Conservation (phyloP, 208 protist species). For the Histomonas meleagridis region DNA sequence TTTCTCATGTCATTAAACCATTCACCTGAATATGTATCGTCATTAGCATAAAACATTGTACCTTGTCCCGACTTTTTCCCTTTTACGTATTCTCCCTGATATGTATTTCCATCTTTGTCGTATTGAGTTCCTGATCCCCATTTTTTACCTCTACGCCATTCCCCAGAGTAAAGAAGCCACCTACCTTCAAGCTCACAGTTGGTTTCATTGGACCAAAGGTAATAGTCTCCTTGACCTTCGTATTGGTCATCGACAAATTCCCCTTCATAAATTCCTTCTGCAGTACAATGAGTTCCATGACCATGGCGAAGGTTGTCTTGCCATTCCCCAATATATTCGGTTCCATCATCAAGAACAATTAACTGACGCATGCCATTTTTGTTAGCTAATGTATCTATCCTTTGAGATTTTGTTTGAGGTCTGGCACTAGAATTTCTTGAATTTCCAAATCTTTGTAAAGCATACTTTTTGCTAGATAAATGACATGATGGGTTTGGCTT, state of each 20-base stretch:
- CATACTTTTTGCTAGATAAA: not conserved
- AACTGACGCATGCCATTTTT: not conserved
- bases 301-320: not conserved
- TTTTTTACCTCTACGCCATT: not conserved
- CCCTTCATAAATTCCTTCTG: constrained; percentile 10
- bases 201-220: not conserved
- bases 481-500: not conserved
- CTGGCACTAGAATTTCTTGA: not conserved
- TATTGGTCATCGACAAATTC: constrained; percentile 12
- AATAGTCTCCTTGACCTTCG: not conserved
- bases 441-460: not conserved
- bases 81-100: constrained; percentile 38
- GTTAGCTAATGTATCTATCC: not conserved
- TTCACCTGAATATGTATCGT: constrained; percentile 26
- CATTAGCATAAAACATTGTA: constrained; percentile 25
- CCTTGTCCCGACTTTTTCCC: constrained; percentile 35
- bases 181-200: not conserved
- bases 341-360: constrained; percentile 31
- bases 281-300: not conserved
- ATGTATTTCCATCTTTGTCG: not conserved
- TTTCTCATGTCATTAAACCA: constrained; percentile 37
- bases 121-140: not conserved
- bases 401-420: not conserved
- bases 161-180: not conserved
- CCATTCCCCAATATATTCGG: constrained; percentile 30